Conservation (phyloP, 1,139 yeast genomes). For the Hansenula anomala region DNA sequence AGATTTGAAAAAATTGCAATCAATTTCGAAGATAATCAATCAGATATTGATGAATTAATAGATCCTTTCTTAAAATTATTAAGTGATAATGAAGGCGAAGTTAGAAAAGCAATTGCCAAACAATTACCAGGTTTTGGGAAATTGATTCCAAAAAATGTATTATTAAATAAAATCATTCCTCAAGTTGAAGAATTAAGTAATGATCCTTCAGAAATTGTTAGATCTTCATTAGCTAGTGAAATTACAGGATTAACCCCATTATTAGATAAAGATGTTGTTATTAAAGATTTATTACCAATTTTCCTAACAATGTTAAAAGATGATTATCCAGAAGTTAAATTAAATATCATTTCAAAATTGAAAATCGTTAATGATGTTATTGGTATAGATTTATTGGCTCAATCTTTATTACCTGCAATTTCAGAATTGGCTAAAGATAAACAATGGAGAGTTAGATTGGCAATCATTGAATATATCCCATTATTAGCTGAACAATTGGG, state of each 20-base stretch:
- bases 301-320: conserved; percentile 93
- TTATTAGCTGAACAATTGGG: conserved; percentile 95
- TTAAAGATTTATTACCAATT: conserved; percentile 79
- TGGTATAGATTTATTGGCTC: conserved; percentile 84
- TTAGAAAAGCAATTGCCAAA: conserved; percentile 88
- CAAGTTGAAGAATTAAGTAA: conserved; percentile 78
- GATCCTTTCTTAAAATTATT: conserved; percentile 62
- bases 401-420: conserved; percentile 89
- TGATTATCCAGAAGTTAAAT: conserved; percentile 93
- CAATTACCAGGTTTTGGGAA: conserved; percentile 80
- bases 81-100: conserved; percentile 96
- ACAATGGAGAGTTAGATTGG: conserved; percentile 97
- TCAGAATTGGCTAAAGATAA: conserved; percentile 94
- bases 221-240: conserved; percentile 88
- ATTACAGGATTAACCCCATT: conserved; percentile 85
- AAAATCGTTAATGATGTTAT: conserved; percentile 91
- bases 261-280: conserved; percentile 80
- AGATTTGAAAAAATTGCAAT: conserved; percentile 72
- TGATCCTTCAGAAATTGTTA: conserved; percentile 89
- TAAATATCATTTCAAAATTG: conserved; percentile 88
- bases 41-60: conserved; percentile 55
- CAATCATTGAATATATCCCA: conserved; percentile 95
- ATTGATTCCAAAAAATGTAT: conserved; percentile 45
- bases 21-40: conserved; percentile 44
- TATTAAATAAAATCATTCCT: conserved; percentile 73